Evolutionary conservation across 2,329 filamentous ascomycete genomes (phyloP), one percentile per base, ranked within the genome.

Genomic region (Cryphonectria radicalis): DNA sequence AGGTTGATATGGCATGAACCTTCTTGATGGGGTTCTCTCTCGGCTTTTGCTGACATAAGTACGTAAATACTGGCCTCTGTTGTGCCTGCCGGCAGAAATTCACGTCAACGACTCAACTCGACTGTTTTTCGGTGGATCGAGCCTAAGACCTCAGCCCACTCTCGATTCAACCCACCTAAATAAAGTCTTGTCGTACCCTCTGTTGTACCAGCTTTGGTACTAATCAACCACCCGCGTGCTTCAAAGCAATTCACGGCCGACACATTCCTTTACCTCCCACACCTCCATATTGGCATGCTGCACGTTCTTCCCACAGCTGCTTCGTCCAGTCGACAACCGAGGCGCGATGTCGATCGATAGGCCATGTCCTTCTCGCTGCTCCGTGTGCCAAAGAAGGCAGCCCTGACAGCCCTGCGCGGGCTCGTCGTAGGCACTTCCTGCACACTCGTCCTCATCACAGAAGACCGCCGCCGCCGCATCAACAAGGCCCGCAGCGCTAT

Each of bases 351-450:
- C 71, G 65, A 43, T 67, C 64, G 67, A 70, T 70, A 60, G 74
- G 74, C 69, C 74, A 80, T 81, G 79, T 76, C 79, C 67, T 73
- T 68, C 63, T 74, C 80, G 55, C 79, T 79, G 70, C 77, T 83
- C 55, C 82, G 81, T 73, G 81, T 84, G 64, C 83, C 83, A 68
- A 84, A 83, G 71, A 83, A 83, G 78, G 81, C 81, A 69, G 83
- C 82, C 74, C 76, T 85, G 74, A 82, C 82, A 76, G 80, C 82
- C 37, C 79, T 85, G 66, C 82, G 82, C 53, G 80, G 82, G 43
- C 79, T 85, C 63, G 80, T 83, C 42, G 75, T 84, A 13, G 84
- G 84, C 70, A 85, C 84, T 1, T 83, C 83, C 5, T 85, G 82
- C 77, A 82, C 82, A 32, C 76, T 85, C 60, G 81, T 81, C 42